phyloP scores from a whole-genome alignment of 495 filamentous ascomycete genomes.

The Aspergillus homomorphus region DNA sequence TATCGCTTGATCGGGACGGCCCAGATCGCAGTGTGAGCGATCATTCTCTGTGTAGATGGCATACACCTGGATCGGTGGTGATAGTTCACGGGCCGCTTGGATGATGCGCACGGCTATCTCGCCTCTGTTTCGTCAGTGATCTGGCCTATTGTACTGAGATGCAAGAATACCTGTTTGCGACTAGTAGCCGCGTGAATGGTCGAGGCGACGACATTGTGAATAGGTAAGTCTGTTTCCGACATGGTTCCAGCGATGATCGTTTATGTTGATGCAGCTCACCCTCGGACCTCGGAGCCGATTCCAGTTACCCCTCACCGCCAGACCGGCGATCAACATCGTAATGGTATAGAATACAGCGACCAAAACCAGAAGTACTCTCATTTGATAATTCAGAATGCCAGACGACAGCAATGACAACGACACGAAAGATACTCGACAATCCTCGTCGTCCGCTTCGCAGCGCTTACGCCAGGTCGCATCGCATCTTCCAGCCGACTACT shows the following conservation, averaged over 20 bases:
- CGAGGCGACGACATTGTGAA: conserved; percentile 22
- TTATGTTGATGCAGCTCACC: neutral
- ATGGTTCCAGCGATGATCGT: neutral
- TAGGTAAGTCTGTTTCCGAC: neutral
- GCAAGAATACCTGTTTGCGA: conserved; percentile 52
- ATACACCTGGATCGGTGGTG: conserved; percentile 45
- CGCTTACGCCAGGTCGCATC: conserved; percentile 37
- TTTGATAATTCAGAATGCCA: neutral
- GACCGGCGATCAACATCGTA: conserved; percentile 7
- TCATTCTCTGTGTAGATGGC: conserved; percentile 54
- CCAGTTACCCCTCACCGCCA: conserved; percentile 18
- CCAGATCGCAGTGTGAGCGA: conserved; percentile 47
- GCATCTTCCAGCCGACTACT: conserved; percentile 57
- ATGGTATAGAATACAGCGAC: neutral
- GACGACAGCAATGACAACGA: conserved; percentile 15
- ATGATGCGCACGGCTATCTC: conserved; percentile 61
- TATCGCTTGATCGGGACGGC: conserved; percentile 44
- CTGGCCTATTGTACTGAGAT: neutral
- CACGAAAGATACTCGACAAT: conserved; percentile 12
- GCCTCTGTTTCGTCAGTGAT: conserved; percentile 41
- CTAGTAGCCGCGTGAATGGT: conserved; percentile 50
- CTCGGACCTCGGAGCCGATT: conserved; percentile 20
- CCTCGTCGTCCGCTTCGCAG: conserved; percentile 24
- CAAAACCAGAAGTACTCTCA: neutral
- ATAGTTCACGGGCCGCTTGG: conserved; percentile 52